phyloP scores from a whole-genome alignment of 768 basidiomycete genomes.

The Termitomyces sp. region DNA sequence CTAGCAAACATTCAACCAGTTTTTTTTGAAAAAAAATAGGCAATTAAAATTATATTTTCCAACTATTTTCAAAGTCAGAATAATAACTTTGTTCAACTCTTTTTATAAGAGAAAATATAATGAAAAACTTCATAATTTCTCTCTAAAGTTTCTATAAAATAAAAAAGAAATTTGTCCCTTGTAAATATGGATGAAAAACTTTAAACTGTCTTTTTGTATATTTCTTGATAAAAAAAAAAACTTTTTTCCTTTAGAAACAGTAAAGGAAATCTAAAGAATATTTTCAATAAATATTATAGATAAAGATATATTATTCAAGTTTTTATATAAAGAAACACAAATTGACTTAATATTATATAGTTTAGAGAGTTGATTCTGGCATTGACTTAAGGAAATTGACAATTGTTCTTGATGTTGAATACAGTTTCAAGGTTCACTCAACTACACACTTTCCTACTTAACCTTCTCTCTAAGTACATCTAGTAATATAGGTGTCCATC shows the following conservation, averaged over 20 bases:
- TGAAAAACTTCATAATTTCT: not conserved
- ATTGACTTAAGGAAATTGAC: too few species aligned
- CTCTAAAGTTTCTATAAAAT: not conserved
- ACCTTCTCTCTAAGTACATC: too few species aligned
- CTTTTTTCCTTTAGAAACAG: not conserved
- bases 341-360: not conserved
- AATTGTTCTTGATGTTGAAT: too few species aligned
- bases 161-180: not conserved
- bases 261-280: too few species aligned
- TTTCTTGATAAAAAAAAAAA: too few species aligned
- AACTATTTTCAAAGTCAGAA: not conserved
- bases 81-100: not conserved
- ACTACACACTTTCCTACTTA: too few species aligned
- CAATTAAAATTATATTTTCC: not conserved
- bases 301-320: too few species aligned
- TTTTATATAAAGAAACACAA: not conserved
- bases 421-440: too few species aligned
- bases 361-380: too few species aligned
- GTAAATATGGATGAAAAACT: not conserved
- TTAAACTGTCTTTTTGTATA: not conserved
- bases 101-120: not conserved
- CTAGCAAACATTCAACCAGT: not conserved
- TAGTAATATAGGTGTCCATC: too few species aligned
- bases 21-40: not conserved
- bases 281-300: too few species aligned